phyloP scores from a whole-genome alignment of 2,329 filamentous ascomycete species.

The Pseudodiploospora longispora region DNA sequence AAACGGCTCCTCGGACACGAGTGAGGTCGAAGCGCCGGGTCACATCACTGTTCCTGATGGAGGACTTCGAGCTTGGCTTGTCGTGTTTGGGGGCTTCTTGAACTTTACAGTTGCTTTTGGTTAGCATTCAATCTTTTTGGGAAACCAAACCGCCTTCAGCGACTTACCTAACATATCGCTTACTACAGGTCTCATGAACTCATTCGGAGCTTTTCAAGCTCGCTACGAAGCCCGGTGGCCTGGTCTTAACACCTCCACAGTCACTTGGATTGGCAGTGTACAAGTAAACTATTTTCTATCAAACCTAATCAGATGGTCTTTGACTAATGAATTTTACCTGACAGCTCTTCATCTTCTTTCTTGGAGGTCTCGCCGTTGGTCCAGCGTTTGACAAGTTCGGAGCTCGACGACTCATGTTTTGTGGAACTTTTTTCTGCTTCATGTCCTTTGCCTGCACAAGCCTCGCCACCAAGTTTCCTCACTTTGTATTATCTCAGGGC shows the following conservation, averaged over 20 bases:
- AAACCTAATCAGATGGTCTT: background rate
- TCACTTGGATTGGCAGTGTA: conserved; percentile 34
- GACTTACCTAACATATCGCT: background rate
- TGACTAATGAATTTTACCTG: conserved; percentile 8
- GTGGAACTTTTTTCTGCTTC: conserved; percentile 27
- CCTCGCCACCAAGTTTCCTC: conserved; percentile 25
- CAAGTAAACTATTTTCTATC: conserved; percentile 12
- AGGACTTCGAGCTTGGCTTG: conserved; percentile 21
- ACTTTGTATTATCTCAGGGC: conserved; percentile 32
- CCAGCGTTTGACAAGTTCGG: conserved; percentile 32
- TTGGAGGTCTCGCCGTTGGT: conserved; percentile 30
- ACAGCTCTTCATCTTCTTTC: conserved; percentile 30
- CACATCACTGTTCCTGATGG: conserved; percentile 15
- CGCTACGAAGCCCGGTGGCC: conserved; percentile 34
- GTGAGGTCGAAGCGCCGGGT: background rate
- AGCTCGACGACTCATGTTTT: conserved; percentile 24
- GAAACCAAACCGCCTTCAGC: background rate
- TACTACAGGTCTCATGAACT: conserved; percentile 20
- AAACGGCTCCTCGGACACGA: too few species aligned
- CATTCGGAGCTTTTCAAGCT: conserved; percentile 49
- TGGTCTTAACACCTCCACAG: conserved; percentile 20
- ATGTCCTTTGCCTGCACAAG: conserved; percentile 29
- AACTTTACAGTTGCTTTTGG: conserved; percentile 21
- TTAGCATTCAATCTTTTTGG: conserved; percentile 6
- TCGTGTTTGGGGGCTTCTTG: conserved; percentile 23